These are phyloP conservation scores for Rhodotorula toruloides DNA, from an alignment of 768 basidiomycete genomes.

Conservation along the genomic window DNA sequence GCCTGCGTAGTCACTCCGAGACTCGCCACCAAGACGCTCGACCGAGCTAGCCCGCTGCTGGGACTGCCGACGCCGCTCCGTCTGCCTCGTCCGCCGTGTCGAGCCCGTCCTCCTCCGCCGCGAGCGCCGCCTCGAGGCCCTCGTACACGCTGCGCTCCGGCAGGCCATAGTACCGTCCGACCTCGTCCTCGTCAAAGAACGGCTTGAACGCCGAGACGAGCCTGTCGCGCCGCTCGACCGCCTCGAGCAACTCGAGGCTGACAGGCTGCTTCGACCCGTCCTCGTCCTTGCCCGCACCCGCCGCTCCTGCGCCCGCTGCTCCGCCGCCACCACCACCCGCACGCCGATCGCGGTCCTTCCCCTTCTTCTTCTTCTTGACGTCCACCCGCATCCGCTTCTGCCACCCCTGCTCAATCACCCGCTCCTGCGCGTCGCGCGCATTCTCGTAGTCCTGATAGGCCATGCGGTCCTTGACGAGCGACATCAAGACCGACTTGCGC, in stretches of 20 bases:
- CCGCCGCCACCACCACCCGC: constrained; percentile 39
- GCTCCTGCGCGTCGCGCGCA: constrained; percentile 76
- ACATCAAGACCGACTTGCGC: constrained; percentile 65
- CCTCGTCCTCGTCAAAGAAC: constrained; percentile 66
- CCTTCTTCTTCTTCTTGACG: constrained; percentile 58
- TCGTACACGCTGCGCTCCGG: constrained; percentile 69
- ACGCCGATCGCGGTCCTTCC: constrained; percentile 53
- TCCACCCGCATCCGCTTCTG: constrained; percentile 65
- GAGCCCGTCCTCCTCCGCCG: constrained; percentile 9
- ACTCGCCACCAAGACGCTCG: too few relatives aligned
- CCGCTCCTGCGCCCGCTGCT: constrained; percentile 40
- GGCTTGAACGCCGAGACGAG: constrained; percentile 73
- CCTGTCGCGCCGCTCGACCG: constrained; percentile 68
- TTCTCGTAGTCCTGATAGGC: constrained; percentile 89
- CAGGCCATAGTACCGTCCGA: constrained; percentile 66
- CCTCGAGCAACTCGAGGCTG: constrained; percentile 62
- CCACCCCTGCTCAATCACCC: constrained; percentile 68
- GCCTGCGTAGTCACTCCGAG: too few relatives aligned
- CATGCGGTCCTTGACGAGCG: constrained; percentile 75
- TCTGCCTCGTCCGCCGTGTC: neutral
- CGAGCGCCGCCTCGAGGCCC: constrained; percentile 51
- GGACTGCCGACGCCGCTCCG: neutral
- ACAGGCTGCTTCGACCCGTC: constrained; percentile 58
- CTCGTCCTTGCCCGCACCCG: constrained; percentile 9
- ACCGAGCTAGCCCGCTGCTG: neutral